These are phyloP conservation scores for Pleurotus tuoliensis DNA, from an alignment of 768 basidiomycete species.

Conservation along the genomic window DNA sequence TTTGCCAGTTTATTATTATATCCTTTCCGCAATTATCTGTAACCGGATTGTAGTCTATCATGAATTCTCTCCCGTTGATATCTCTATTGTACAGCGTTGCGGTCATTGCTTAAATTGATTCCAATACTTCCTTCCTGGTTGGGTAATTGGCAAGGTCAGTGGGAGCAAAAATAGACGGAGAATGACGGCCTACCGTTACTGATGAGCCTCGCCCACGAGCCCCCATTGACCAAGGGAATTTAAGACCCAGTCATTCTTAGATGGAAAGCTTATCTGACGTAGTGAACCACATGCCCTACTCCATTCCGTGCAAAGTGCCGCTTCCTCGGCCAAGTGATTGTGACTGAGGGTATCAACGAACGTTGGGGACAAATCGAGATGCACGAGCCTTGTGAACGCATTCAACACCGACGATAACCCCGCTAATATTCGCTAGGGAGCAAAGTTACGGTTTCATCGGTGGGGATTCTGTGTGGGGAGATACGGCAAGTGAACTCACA, in stretches of 20 bases:
- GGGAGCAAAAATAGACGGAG: not conserved
- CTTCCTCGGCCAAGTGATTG: conserved; percentile 44
- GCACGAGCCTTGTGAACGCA: conserved; percentile 43
- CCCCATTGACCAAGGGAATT: not conserved
- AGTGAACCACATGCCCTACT: conserved; percentile 47
- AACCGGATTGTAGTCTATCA: not conserved
- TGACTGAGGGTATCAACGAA: conserved; percentile 41
- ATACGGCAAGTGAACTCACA: conserved; percentile 37
- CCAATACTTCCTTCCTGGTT: not conserved
- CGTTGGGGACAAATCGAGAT: conserved; percentile 61
- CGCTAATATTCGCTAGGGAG: conserved; percentile 47
- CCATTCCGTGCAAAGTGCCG: conserved; percentile 51
- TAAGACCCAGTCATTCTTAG: conserved; percentile 7
- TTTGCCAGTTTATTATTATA: not conserved
- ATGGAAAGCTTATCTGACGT: conserved; percentile 32
- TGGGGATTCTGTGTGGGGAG: not conserved
- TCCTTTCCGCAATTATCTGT: conserved; percentile 1
- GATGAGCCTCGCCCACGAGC: not conserved
- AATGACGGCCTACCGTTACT: not conserved
- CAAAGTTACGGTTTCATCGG: conserved; percentile 1
- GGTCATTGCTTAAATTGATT: not conserved
- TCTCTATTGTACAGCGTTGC: not conserved
- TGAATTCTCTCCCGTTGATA: not conserved
- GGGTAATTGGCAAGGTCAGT: not conserved
- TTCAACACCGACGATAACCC: conserved; percentile 56